These are phyloP conservation scores for Starmerella asiatica DNA, from an alignment of 805 yeast species.

Conservation along the genomic window DNA sequence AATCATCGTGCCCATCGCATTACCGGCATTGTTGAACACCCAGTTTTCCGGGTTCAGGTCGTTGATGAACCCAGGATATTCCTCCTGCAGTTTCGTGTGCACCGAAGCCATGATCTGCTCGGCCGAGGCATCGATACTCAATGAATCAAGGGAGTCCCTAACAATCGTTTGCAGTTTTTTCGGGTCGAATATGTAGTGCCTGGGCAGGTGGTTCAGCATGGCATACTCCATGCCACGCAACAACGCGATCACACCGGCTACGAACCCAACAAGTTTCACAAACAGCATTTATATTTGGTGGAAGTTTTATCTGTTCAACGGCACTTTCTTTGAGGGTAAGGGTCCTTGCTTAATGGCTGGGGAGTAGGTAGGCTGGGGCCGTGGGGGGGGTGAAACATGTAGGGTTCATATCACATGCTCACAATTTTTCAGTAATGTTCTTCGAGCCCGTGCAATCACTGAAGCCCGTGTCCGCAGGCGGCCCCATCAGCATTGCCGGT, in stretches of 20 bases:
- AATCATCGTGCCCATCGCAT: slow-evolving; percentile 91
- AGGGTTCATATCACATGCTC: too few species aligned
- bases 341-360: neutral
- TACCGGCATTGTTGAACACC: slow-evolving; percentile 97
- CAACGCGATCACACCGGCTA: slow-evolving; percentile 11
- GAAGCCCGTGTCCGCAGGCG: slow-evolving; percentile 79
- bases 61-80: slow-evolving; percentile 65
- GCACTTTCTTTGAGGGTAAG: too few species aligned
- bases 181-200: slow-evolving; percentile 57
- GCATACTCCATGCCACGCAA: slow-evolving; percentile 19
- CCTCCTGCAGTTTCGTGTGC: slow-evolving; percentile 41
- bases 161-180: slow-evolving; percentile 45
- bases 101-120: slow-evolving; percentile 18
- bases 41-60: slow-evolving; percentile 66
- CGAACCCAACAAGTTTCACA: too few species aligned
- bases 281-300: too few species aligned
- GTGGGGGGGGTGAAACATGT: too few species aligned
- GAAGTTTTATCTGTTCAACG: too few species aligned
- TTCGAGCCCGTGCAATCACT: slow-evolving; percentile 26
- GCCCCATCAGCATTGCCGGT: slow-evolving; percentile 59
- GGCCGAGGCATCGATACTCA: slow-evolving; percentile 33
- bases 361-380: neutral
- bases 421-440: slow-evolving; percentile 17
- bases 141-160: slow-evolving; percentile 39
- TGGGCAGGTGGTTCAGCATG: slow-evolving; percentile 39